Conservation (phyloP, 192 early-diverging fungal genomes). For the Entophlyctis luteolus region DNA sequence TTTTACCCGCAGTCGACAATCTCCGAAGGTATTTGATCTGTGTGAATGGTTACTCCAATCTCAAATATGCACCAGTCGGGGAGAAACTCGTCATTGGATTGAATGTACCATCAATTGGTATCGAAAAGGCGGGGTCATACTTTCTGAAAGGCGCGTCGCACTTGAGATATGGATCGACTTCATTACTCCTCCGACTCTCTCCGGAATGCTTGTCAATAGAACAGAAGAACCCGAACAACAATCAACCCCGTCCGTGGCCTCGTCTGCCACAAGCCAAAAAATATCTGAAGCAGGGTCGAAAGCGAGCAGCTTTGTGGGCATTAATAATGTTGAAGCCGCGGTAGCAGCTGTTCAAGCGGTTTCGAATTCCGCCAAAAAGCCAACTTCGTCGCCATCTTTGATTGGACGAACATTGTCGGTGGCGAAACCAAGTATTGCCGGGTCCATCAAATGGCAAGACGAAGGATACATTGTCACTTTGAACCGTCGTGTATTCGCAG, state of each 20-base stretch:
- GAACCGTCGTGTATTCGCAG: constrained; percentile 3
- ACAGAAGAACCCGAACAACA: neutral
- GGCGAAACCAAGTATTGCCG: neutral
- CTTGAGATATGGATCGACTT: constrained; percentile 26
- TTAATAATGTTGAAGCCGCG: neutral
- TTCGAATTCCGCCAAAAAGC: neutral
- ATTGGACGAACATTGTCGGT: neutral
- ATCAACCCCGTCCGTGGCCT: neutral
- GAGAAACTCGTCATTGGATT: constrained; percentile 20
- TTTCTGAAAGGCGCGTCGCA: constrained; percentile 19
- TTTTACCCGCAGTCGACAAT: constrained; percentile 6
- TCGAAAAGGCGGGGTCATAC: constrained; percentile 8
- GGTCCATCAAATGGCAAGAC: neutral
- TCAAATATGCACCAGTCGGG: constrained; percentile 5
- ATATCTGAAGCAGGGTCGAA: neutral
- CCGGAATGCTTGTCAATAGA: constrained; percentile 19
- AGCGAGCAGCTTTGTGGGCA: neutral
- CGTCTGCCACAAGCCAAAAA: neutral
- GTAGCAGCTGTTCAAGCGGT: neutral
- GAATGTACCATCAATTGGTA: constrained; percentile 28
- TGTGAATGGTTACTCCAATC: neutral
- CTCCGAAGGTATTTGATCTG: constrained; percentile 12
- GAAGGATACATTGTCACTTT: neutral
- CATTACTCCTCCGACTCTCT: constrained; percentile 12
- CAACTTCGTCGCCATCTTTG: neutral